Evolutionary conservation across 2,329 filamentous ascomycete species (phyloP), one percentile per base, ranked within the genome.

Genomic region (Orbilia blumenaviensis): DNA sequence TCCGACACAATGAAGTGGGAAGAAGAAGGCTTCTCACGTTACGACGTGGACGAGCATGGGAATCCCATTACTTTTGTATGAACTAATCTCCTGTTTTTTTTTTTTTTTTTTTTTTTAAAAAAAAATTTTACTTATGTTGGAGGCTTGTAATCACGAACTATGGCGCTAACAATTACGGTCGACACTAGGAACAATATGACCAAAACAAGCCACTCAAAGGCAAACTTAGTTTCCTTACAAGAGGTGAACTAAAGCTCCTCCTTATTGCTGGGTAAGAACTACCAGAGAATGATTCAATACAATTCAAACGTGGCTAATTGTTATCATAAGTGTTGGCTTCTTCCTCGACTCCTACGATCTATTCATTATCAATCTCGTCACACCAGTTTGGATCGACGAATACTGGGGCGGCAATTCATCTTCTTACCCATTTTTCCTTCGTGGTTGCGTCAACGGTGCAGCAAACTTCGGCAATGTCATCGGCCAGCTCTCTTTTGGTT

Each of bases 331-430:
- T 80, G 90, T 94, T 77, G 92, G 92, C 79, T 95, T 96, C 88
- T 95, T 95, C 84, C 94, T 92, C 14, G 92, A 94, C 81, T 91
- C 91, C 10, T 94, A 94, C 83, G 90, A 91, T 81, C 76, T 93
- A 84, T 95, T 95, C 83, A 89, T 90, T 81, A 90, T 91, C 79
- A 90, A 89, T 78, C 85, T 93, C 81, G 85, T 91, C 78, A 92
- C 90, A 27, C 86, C 73, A 9, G 66, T 77, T 18, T 77, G 73
- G 73, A 77, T 71, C 25, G 64, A 77, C 25, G 66, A 77, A 58
- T 77, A 77, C 73, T 77, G 73, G 73, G 66, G 66, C 50, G 73
- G 73, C 18, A 69, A 48, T 46, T 25, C 58, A 21, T 3, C 14
- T 32, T 36, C 36, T 6, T 77, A 77, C 27, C 73, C 73, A 12